Conservation (phyloP, 345 rosid species). For the Heritiera littoralis region DNA sequence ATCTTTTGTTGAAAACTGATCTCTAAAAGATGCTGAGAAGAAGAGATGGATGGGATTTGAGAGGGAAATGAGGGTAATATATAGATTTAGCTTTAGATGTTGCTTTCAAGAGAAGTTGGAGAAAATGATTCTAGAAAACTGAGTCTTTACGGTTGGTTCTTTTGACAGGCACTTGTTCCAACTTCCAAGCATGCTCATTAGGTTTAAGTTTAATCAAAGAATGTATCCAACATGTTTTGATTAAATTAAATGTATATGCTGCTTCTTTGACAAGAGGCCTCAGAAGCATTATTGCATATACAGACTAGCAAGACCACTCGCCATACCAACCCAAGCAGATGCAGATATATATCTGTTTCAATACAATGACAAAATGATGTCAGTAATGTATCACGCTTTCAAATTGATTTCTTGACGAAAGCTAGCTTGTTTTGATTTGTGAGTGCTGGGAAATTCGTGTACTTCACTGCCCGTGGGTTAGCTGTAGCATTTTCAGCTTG, state of each 20-base stretch:
- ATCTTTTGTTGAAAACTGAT: conserved; percentile 21
- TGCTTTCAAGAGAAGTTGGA: conserved; percentile 61
- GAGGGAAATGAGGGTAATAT: conserved; percentile 29
- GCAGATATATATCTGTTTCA: neutral
- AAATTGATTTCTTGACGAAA: neutral
- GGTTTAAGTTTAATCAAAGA: conserved; percentile 6
- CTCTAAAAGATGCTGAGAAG: conserved; percentile 7
- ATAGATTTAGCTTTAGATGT: conserved; percentile 23
- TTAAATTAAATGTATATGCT: neutral
- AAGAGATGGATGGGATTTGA: conserved; percentile 28
- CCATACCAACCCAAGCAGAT: too few relatives aligned
- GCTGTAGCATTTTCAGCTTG: neutral
- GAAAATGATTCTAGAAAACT: neutral
- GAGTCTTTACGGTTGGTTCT: conserved; percentile 10
- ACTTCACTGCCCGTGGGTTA: neutral
- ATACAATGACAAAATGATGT: neutral
- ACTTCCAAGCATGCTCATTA: conserved; percentile 13
- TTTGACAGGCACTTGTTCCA: conserved; percentile 1
- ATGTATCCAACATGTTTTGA: neutral
- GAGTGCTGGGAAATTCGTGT: neutral
- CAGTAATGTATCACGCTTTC: neutral
- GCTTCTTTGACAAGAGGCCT: too few relatives aligned
- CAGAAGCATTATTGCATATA: too few relatives aligned
- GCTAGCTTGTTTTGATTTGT: neutral
- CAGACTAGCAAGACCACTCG: too few relatives aligned